phyloP scores from a whole-genome alignment of 768 basidiomycete species.

The Cystobasidium onofrii region DNA sequence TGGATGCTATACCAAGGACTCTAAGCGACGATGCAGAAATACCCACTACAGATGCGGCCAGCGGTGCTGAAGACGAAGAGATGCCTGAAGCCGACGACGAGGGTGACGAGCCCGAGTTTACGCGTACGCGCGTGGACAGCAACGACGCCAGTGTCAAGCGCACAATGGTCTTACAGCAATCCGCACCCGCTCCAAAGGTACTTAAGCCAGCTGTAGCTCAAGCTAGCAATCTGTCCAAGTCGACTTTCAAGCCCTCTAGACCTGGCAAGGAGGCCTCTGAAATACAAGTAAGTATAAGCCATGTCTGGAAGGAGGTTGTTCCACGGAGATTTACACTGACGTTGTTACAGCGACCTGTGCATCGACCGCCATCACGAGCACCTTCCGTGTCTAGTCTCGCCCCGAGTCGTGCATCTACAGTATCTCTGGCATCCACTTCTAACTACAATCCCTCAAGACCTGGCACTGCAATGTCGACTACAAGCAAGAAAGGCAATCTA shows the following conservation, averaged over 20 bases:
- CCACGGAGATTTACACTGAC: not conserved
- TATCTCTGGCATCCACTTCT: not conserved
- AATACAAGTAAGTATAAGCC: not conserved
- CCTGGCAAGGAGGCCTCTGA: not conserved
- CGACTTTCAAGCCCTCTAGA: constrained; percentile 20
- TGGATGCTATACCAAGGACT: constrained; percentile 15
- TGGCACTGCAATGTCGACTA: not conserved
- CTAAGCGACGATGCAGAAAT: not conserved
- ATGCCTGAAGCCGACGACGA: constrained; percentile 6
- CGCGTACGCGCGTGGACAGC: not conserved
- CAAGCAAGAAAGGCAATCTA: constrained; percentile 2
- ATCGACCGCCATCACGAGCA: constrained; percentile 25
- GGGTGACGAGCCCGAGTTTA: not conserved
- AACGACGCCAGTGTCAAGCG: not conserved
- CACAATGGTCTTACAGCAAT: not conserved
- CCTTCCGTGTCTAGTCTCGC: constrained; percentile 22
- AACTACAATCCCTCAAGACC: not conserved
- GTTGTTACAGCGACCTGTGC: not conserved
- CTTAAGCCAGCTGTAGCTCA: not conserved
- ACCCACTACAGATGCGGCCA: not conserved
- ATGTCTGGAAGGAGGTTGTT: not conserved
- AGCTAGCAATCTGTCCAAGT: not conserved
- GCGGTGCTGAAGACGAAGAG: not conserved
- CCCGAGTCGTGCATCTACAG: constrained; percentile 16
- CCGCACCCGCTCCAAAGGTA: not conserved